Evolutionary conservation across 2,329 filamentous ascomycete genomes (phyloP).

Genomic region (Cytospora paraplurivora): DNA sequence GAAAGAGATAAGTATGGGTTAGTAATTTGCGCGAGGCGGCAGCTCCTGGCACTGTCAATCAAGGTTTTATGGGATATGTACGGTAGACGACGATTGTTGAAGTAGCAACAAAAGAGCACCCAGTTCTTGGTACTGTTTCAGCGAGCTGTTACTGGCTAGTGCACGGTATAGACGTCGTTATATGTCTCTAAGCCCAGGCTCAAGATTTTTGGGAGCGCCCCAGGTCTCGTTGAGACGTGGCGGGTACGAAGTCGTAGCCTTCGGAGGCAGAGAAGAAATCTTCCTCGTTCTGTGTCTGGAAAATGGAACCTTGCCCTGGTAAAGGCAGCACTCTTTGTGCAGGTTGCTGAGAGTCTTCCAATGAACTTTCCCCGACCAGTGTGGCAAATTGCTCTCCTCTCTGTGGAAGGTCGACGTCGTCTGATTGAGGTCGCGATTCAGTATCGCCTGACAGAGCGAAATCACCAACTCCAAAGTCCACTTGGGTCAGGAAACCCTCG

Average conservation of each 20-base stretch:
- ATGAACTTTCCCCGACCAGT: constrained; percentile 8
- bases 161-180: not conserved
- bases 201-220: not conserved
- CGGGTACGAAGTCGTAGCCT: constrained; percentile 24
- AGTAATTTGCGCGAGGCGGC: not conserved
- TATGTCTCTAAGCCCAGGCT: not conserved
- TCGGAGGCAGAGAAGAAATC: constrained; percentile 26
- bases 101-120: too few species aligned
- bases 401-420: not conserved
- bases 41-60: not conserved
- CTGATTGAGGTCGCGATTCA: not conserved
- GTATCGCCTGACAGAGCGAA: not conserved
- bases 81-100: not conserved
- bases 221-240: constrained; percentile 9
- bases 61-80: not conserved
- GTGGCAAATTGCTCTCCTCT: constrained; percentile 3
- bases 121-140: not conserved
- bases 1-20: not conserved
- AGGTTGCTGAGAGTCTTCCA: constrained; percentile 25
- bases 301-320: constrained; percentile 7
- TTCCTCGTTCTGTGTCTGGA: constrained; percentile 21
- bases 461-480: constrained; percentile 18
- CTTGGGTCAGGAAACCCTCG: constrained; percentile 26
- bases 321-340: constrained; percentile 25
- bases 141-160: not conserved